Base-by-base conservation (phyloP, 2,329 filamentous ascomycete genomes). In the Alternaria arbusti region DNA sequence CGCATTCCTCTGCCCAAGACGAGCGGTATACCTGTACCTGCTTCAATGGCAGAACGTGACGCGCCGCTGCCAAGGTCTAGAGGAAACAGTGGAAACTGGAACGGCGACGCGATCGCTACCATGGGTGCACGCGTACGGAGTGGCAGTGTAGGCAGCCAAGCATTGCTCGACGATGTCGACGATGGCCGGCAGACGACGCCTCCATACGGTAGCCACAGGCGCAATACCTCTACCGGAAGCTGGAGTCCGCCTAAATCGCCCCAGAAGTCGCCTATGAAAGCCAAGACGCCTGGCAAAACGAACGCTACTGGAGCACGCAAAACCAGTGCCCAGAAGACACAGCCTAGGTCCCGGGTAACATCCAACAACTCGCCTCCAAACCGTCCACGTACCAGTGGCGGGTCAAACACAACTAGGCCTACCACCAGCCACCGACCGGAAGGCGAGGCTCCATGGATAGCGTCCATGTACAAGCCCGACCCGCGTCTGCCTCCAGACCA, bases 381-480 rank as follows among this genome's bases (percentile, higher is more conserved):
- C 32, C 85, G 89, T 13, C 89, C 90, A 20, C 82, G 84, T 4
- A 92, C 90, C 1, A 85, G 89, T 63, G 88, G 88, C 7, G 89
- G 89, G 20, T 87, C 71, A 68, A 65, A 69, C 68, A 65, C 69
- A 61, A 73, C 77, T 72, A 79, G 74, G 79, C 85, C 73, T 77
- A 85, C 79, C 88, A 93, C 82, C 83, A 89, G 64, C 89, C 92
- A 86, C 75, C 88, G 90, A 45, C 94, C 94, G 1, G 96, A 98
- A 83, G 96, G 96, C 20, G 95, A 98, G 57, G 94, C 96, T 10
- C 96, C 96, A 55, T 99, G 96, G 96, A 88, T 98, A 81, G 88
- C 96, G 49, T 92, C 91, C 22, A 93, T 97, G 81, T 99, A 97
- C 81, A 97, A 96, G 75, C 96, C 96, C 0, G 96, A 99, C 77